Evolutionary conservation across 2,329 filamentous ascomycete species (phyloP), one percentile per base, ranked within the genome.

Genomic region (Colletotrichum costaricense): DNA sequence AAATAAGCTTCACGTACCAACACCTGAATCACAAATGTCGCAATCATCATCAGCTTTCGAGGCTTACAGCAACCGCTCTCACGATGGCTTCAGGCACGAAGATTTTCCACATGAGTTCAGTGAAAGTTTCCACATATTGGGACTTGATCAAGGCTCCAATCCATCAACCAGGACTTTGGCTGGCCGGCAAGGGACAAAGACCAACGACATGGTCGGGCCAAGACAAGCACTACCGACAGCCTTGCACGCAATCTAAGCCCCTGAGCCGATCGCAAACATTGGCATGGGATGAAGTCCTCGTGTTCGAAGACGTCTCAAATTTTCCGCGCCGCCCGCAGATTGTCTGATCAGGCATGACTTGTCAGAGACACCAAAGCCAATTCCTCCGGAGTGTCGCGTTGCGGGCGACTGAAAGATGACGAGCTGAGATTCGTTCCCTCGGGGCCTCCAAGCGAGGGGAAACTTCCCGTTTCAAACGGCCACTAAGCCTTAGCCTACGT

Each of bases 291-390:
- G 69, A 63, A 38, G 12, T 35, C 26, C 60, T 72, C 56, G 56
- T 58, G 26, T 56, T 66, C 57, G 33, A 54, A 28, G 19, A n/a
- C 62, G 67, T 72, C 63, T 73, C 70, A 52, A 42, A 60, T 28
- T 12, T 38, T 46, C 60, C 33, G 49, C 67, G 67, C 67, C 70
- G 60, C 70, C 70, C 66, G 60, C 67, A 71, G 42, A 55, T 66
- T 26, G 26, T 56, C 60, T 65, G 30, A 71, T 28, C 11, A 46
- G 60, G 60, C 16, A 35, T 22, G 4, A 30, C 52, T 30, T n/a
- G 52, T 52, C 24, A 14, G 28, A 55, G 14, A 49, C 14, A 30
- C 26, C 49, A 11, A 67, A 60, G 55, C 24, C 67, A 69, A 69
- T 59, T 58, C 55, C 14, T n/a, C 16, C 8, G 12, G 35, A 28